Evolutionary conservation across 768 basidiomycete species (phyloP), one percentile per base, ranked within the genome.

Genomic region (Pleurotus giganteus): DNA sequence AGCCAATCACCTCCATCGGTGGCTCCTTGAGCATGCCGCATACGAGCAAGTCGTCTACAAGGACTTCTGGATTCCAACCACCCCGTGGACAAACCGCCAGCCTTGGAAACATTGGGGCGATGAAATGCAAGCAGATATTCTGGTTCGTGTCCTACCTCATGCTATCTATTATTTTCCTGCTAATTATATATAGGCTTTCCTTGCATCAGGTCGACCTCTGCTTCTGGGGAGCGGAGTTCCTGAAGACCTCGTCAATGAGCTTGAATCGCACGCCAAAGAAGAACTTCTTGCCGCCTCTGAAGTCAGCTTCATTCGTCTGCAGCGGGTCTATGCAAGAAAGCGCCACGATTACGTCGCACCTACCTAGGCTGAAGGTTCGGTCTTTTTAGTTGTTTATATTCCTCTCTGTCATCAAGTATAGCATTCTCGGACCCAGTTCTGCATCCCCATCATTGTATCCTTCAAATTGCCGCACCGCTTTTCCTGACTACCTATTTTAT

Each of bases 121-220:
- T 43, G 68, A 71, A 34, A 74, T 87, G 78, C 67, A 77, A 43
- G 83, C 85, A n/a, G 85, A 88, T 62, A 70, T 87, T 31, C 64
- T 73, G 58, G 89, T 85, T 57, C 53, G 67, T 57, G 23, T 43
- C 17, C 43, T 23, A 53, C 45, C 31, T n/a, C n/a, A n/a, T n/a
- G n/a, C 34, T 29, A 12, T 15, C 41, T n/a, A 24, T 13, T 44
- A 17, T 4, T 56, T 2, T 12, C 28, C 21, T 15, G 7, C 4
- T 17, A 19, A 28, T 19, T 19, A 13, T 39, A 1, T 4, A 56
- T 58, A 91, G 86, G 73, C 79, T 12, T 89, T 91, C 63, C 62
- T 91, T 36, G 76, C 74, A 58, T 82, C 84, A 0, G 84, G 80
- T 15, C 75, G 86, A n/a, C 85, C 87, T 19, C 71, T 91, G 37